These are phyloP conservation scores for Mitragyna speciosa DNA, from an alignment of 257 asterid species.

Conservation along the genomic window DNA sequence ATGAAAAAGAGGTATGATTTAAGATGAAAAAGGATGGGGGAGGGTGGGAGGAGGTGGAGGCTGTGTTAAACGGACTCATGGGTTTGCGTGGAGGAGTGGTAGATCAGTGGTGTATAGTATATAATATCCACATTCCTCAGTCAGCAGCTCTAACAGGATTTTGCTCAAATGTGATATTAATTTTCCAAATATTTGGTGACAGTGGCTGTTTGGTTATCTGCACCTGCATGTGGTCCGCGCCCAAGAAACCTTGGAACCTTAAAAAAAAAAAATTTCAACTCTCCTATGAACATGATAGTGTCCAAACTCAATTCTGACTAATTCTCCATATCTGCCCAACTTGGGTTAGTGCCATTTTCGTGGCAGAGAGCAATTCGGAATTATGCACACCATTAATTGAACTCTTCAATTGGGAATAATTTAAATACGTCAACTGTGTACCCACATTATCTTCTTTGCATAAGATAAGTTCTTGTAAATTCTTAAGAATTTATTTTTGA, in stretches of 20 bases:
- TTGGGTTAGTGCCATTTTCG: too few species aligned
- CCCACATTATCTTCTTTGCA: too few species aligned
- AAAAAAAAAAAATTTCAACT: constrained; percentile 1
- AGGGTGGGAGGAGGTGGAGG: too few species aligned
- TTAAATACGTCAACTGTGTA: too few species aligned
- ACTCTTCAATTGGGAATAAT: too few species aligned
- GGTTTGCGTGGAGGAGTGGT: background rate
- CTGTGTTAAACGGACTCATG: background rate
- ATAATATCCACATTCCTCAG: constrained; percentile 33
- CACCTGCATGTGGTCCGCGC: constrained; percentile 18
- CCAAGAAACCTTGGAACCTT: background rate
- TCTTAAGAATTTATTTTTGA: too few species aligned
- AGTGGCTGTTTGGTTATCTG: constrained; percentile 33
- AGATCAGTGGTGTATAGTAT: background rate
- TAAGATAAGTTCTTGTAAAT: too few species aligned
- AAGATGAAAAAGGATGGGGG: too few species aligned
- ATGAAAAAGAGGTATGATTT: background rate
- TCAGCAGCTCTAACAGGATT: constrained; percentile 29
- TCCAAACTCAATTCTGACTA: too few species aligned
- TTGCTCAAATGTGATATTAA: constrained; percentile 38
- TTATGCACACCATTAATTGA: too few species aligned
- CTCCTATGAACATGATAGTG: constrained; percentile 32
- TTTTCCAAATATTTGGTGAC: constrained; percentile 20
- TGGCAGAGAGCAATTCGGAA: too few species aligned
- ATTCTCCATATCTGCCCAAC: too few species aligned